Evolutionary conservation across 2,329 filamentous ascomycete species (phyloP), one percentile per base, ranked within the genome.

Genomic region (Penicillium sp.): DNA sequence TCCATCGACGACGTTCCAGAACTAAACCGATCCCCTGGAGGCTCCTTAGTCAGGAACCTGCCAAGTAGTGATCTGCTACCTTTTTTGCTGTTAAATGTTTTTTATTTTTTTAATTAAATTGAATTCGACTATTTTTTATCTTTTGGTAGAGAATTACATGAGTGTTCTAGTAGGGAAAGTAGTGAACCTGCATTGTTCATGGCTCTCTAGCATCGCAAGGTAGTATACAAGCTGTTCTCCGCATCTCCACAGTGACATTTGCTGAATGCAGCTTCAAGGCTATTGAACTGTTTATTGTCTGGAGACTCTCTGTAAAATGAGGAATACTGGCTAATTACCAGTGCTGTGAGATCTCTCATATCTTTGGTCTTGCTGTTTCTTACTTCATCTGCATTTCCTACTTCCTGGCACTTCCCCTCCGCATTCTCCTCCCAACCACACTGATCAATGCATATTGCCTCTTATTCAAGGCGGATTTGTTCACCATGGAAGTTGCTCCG

Each of bases 401-500:
- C 34, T 36, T 7, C 34, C 34, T n/a, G 11, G 11, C 34, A n/a
- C 13, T 36, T n/a, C 34, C 34, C 13, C 34, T 36, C 11, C 11
- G 13, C 46, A 48, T 50, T 36, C 43, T 14, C 22, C 45, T 21
- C 27, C 18, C 29, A 22, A n/a, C 44, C 46, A 49, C 24, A 45
- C 34, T 36, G 40, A 38, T 16, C 44, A 48, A 52, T 43, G 41
- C 47, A 22, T 31, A 38, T 27, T 22, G 5, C 18, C 6, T 21
- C 40, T 21, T 40, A 16, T 14, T 36, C 34, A n/a, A n/a, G 6
- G 6, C 34, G 5, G 31, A 11, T 11, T 6, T 36, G 11, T 43
- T 40, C 46, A 58, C 39, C 50, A 91, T 92, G 88, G 88, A 92
- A 69, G 79, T 82, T 29, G 83, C 88, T 53, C 82, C 87, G 41